A percentile compares a stretch with the other conserved stretches of the same genome.
Evolutionary conservation across 2,329 filamentous ascomycete genomes (phyloP).

Genomic region (Aspergillus versicolor): DNA sequence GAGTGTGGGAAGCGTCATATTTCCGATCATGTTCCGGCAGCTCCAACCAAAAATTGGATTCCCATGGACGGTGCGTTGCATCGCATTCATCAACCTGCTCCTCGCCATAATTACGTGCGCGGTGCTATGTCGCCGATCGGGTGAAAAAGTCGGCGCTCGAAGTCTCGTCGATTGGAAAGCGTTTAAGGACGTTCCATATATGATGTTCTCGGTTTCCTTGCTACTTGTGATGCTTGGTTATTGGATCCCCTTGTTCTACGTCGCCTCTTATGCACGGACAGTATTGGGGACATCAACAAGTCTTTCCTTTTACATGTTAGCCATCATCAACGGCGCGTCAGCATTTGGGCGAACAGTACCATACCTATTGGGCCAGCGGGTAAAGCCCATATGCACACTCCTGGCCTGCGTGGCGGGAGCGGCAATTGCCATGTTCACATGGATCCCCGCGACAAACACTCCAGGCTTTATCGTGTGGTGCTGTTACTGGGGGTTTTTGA

Average conservation of each 20-base stretch:
- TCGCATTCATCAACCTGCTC: conserved; percentile 54
- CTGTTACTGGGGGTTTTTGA: conserved; percentile 33
- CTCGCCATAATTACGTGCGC: conserved; percentile 36
- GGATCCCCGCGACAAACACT: conserved; percentile 24
- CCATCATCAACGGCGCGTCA: conserved; percentile 54
- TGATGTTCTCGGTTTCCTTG: conserved; percentile 45
- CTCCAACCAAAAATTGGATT: conserved; percentile 59
- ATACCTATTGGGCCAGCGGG: conserved; percentile 38
- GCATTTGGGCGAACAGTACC: conserved; percentile 52
- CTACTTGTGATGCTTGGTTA: conserved; percentile 48
- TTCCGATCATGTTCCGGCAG: conserved; percentile 55
- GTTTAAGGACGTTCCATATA: conserved; percentile 41
- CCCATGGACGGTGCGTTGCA: conserved; percentile 57
- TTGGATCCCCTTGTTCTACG: conserved; percentile 47
- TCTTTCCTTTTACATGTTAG: conserved; percentile 48
- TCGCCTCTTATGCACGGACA: conserved; percentile 44
- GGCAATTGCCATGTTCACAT: conserved; percentile 33
- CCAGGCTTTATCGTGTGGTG: conserved; percentile 32
- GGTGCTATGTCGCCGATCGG: conserved; percentile 41
- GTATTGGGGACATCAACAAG: conserved; percentile 50
- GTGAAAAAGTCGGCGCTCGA: conserved; percentile 35
- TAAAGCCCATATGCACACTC: conserved; percentile 28
- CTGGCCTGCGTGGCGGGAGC: conserved; percentile 21
- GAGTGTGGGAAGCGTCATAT: conserved; percentile 60
- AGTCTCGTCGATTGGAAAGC: conserved; percentile 42